Evolutionary conservation across 352 stramenopile species (phyloP).

Genomic region (Phytophthora fragariae): DNA sequence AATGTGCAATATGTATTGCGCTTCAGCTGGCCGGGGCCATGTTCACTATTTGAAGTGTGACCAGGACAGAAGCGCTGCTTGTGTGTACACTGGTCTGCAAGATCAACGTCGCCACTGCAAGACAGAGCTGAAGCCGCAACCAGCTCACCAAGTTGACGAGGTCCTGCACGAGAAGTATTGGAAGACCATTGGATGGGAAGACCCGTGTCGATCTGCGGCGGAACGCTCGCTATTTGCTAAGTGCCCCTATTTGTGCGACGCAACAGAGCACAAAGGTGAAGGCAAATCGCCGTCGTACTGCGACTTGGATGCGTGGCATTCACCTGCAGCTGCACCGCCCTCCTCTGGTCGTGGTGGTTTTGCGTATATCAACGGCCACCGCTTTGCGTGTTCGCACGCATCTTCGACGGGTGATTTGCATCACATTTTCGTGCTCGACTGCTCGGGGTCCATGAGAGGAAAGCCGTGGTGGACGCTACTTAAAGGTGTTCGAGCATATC

Average conservation of each 20-base stretch:
- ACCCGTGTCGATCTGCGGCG: slow-evolving; percentile 42
- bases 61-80: slow-evolving; percentile 19
- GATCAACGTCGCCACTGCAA: slow-evolving; percentile 52
- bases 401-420: slow-evolving; percentile 28
- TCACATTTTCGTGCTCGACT: slow-evolving; percentile 61
- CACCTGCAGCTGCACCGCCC: background rate
- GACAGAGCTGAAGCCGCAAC: slow-evolving; percentile 26
- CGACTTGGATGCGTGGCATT: slow-evolving; percentile 47
- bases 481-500: slow-evolving; percentile 35
- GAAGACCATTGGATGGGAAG: slow-evolving; percentile 60
- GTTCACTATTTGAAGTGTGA: slow-evolving; percentile 56
- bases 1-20: slow-evolving; percentile 66
- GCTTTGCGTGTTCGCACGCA: slow-evolving; percentile 48
- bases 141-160: slow-evolving; percentile 45
- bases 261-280: slow-evolving; percentile 38
- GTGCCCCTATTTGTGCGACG: slow-evolving; percentile 47
- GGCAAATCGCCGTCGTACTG: slow-evolving; percentile 34
- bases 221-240: slow-evolving; percentile 44
- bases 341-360: background rate
- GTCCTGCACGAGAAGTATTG: slow-evolving; percentile 56
- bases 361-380: slow-evolving; percentile 43
- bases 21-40: slow-evolving; percentile 49
- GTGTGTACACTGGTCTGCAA: slow-evolving; percentile 36
- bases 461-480: slow-evolving; percentile 36
- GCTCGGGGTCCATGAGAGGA: slow-evolving; percentile 57